A percentile compares a stretch with the other conserved stretches of the same genome.
phyloP scores from a whole-genome alignment of 2,329 filamentous ascomycete species.

The Teratosphaeriaceae sp. region DNA sequence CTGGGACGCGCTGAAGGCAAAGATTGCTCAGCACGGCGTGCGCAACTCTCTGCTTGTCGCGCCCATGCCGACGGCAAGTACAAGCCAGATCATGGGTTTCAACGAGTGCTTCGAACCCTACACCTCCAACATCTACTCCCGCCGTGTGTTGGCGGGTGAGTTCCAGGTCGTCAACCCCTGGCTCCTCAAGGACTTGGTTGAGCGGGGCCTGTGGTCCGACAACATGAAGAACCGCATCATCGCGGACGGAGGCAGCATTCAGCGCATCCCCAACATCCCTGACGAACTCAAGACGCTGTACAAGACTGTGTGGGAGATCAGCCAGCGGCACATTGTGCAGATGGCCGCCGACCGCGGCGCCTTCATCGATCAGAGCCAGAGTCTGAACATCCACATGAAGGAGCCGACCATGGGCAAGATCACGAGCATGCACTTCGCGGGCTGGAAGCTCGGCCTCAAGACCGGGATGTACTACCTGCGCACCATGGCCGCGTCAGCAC shows the following conservation, averaged over 20 bases:
- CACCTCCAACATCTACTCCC: slow-evolving; percentile 99
- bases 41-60: slow-evolving; percentile 94
- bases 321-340: slow-evolving; percentile 88
- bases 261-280: slow-evolving; percentile 95
- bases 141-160: slow-evolving; percentile 93
- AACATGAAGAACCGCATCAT: slow-evolving; percentile 99
- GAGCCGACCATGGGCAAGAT: slow-evolving; percentile 99
- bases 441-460: slow-evolving; percentile 99
- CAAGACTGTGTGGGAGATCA: slow-evolving; percentile 99
- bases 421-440: slow-evolving; percentile 98
- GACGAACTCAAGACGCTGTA: slow-evolving; percentile 93
- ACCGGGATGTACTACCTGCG: slow-evolving; percentile 99
- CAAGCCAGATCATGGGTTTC: slow-evolving; percentile 95
- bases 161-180: slow-evolving; percentile 99
- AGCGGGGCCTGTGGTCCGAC: slow-evolving; percentile 97
- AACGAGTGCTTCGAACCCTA: slow-evolving; percentile 99
- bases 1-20: slow-evolving; percentile 79
- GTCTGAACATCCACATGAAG: slow-evolving; percentile 98
- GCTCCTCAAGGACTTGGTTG: slow-evolving; percentile 95
- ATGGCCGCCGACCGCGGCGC: slow-evolving; percentile 98
- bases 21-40: slow-evolving; percentile 87
- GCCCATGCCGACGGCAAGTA: slow-evolving; percentile 96
- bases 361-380: slow-evolving; percentile 98
- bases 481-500: slow-evolving; percentile 91
- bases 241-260: slow-evolving; percentile 88